These are phyloP conservation scores for Agastache rugosa DNA, from an alignment of 257 asterid species.

Conservation along the genomic window DNA sequence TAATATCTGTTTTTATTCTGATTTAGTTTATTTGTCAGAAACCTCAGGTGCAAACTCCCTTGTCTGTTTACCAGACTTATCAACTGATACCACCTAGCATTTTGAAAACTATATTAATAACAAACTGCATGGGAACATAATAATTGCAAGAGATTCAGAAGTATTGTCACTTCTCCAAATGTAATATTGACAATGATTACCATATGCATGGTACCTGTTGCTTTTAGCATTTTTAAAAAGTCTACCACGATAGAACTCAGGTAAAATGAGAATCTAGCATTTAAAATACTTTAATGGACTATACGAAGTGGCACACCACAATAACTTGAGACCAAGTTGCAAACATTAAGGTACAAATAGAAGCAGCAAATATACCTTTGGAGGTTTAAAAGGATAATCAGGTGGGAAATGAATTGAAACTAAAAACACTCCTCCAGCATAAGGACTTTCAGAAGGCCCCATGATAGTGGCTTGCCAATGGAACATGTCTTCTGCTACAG, in stretches of 20 bases:
- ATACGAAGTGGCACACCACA: background rate
- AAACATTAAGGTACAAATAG: background rate
- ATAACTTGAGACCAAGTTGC: conserved; percentile 7
- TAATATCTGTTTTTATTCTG: background rate
- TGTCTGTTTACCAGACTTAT: background rate
- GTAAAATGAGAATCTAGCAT: background rate
- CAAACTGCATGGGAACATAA: background rate
- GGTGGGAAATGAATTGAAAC: conserved; percentile 66
- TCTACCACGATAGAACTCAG: background rate
- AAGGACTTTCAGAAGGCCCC: conserved; percentile 65
- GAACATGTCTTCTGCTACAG: conserved; percentile 63
- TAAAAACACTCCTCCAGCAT: conserved; percentile 57
- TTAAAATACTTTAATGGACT: background rate
- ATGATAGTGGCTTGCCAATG: conserved; percentile 65
- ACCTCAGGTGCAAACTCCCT: background rate
- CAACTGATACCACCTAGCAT: background rate
- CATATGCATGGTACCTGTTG: background rate
- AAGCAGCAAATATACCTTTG: conserved; percentile 47
- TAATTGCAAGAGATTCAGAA: background rate
- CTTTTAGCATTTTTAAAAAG: conserved; percentile 10
- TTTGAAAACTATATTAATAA: background rate
- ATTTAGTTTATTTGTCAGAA: background rate
- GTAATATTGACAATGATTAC: background rate
- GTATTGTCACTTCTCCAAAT: background rate
- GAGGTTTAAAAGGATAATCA: conserved; percentile 63